Evolutionary conservation across 768 basidiomycete genomes (phyloP).

Genomic region (Trametes cubensis): DNA sequence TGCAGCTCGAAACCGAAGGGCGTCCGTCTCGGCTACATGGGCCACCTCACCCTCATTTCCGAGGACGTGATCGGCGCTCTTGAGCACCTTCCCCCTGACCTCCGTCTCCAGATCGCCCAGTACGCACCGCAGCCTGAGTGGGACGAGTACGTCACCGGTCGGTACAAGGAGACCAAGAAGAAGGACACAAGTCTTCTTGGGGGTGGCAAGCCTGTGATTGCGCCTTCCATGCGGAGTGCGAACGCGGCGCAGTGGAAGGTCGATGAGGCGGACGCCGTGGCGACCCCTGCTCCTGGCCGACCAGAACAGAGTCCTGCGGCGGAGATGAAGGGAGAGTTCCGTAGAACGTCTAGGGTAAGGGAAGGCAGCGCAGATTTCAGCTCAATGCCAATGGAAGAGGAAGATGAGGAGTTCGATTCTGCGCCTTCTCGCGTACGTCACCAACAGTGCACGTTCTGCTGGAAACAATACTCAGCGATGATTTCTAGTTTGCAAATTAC

Average conservation of each 20-base stretch:
- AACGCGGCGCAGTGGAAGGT: conserved; percentile 71
- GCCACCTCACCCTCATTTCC: conserved; percentile 91
- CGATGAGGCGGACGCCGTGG: conserved; percentile 52
- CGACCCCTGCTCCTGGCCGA: conserved; percentile 24
- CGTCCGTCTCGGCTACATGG: conserved; percentile 92
- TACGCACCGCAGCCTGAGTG: conserved; percentile 81
- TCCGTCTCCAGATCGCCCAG: conserved; percentile 62
- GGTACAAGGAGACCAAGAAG: conserved; percentile 84
- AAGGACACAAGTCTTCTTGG: conserved; percentile 81
- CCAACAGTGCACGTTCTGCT: neutral
- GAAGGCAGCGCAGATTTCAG: conserved; percentile 71
- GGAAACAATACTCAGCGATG: neutral
- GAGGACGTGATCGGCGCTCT: conserved; percentile 93
- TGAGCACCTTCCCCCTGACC: conserved; percentile 82
- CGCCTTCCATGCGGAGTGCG: conserved; percentile 55
- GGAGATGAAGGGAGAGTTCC: conserved; percentile 60
- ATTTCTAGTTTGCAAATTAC: conserved; percentile 73
- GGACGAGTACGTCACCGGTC: conserved; percentile 86
- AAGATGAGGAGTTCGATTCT: conserved; percentile 46
- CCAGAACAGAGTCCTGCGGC: conserved; percentile 23
- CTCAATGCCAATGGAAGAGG: conserved; percentile 47
- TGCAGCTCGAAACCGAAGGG: conserved; percentile 71
- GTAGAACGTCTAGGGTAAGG: conserved; percentile 49
- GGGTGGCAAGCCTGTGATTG: conserved; percentile 77
- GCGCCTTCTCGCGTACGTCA: conserved; percentile 49